Evolutionary conservation across 495 filamentous ascomycete genomes (phyloP).

Genomic region (Cryomyces antarcticus): DNA sequence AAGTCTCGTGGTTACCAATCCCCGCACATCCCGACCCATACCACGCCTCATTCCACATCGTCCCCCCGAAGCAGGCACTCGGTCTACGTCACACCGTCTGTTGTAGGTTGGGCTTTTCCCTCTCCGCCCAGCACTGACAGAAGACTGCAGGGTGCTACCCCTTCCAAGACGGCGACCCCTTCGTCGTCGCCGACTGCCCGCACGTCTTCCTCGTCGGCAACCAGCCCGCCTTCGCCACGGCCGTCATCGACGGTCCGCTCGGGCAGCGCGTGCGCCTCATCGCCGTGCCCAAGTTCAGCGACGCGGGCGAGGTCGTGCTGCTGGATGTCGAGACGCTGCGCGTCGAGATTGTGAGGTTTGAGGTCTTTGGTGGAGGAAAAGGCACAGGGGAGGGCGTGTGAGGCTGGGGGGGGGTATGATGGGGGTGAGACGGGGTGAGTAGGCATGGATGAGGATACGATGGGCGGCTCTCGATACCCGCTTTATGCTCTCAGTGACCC

Average conservation of each 20-base stretch:
- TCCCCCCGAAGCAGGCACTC: too few relatives aligned
- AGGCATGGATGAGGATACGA: too few relatives aligned
- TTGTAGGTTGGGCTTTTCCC: too few relatives aligned
- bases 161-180: constrained; percentile 78
- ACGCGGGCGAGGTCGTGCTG: constrained; percentile 65
- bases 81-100: too few relatives aligned
- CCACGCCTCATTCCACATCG: too few relatives aligned
- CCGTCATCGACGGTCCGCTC: constrained; percentile 40
- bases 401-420: too few relatives aligned
- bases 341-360: constrained; percentile 48
- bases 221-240: constrained; percentile 65
- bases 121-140: too few relatives aligned
- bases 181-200: constrained; percentile 64
- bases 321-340: constrained; percentile 74
- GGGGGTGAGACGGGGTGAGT: too few relatives aligned
- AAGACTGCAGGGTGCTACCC: constrained; percentile 63
- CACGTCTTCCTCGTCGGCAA: constrained; percentile 83
- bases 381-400: too few relatives aligned
- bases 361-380: constrained; percentile 20
- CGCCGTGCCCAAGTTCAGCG: constrained; percentile 58
- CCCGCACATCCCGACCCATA: too few relatives aligned
- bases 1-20: constrained; percentile 17
- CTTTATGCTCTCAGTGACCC: too few relatives aligned
- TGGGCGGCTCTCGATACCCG: too few relatives aligned
- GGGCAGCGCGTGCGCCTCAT: constrained; percentile 55